Evolutionary conservation across 1,284 basidiomycete species (phyloP).

Genomic region (Pseudomicrostroma phylloplanum): DNA sequence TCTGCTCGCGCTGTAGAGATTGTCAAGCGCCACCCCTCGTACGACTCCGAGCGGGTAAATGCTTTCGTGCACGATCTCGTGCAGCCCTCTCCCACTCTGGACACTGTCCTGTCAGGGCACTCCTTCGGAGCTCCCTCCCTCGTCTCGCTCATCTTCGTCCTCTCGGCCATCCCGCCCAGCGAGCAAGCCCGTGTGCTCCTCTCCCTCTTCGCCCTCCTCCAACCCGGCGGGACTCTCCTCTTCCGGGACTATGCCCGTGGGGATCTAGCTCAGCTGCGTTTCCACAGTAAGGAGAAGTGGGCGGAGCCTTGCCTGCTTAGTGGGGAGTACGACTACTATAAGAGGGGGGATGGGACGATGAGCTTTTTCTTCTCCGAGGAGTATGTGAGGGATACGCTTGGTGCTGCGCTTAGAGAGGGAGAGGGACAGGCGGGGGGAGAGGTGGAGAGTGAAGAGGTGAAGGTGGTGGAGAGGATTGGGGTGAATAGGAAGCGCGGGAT

Average conservation of each 20-base stretch:
- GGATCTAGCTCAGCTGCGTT: conserved; percentile 50
- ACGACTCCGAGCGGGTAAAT: conserved; percentile 33
- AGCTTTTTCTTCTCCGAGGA: conserved; percentile 49
- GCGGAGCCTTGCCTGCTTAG: conserved; percentile 47
- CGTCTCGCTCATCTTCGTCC: conserved; percentile 17
- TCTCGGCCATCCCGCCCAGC: conserved; percentile 39
- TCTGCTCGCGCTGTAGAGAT: conserved; percentile 42
- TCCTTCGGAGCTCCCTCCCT: conserved; percentile 15
- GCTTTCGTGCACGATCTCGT: conserved; percentile 51
- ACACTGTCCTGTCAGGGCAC: neutral
- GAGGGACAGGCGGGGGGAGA: conserved; percentile 2
- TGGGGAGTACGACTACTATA: conserved; percentile 37
- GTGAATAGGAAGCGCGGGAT: conserved; percentile 34
- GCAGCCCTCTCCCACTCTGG: neutral
- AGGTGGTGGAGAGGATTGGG: conserved; percentile 27
- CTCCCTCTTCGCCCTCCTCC: conserved; percentile 18
- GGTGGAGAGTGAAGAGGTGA: conserved; percentile 22
- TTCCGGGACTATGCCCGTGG: conserved; percentile 51
- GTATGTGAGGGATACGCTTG: conserved; percentile 25
- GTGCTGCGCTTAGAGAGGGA: too few relatives aligned
- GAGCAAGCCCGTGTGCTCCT: conserved; percentile 32
- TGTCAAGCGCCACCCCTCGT: conserved; percentile 36
- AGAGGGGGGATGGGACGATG: conserved; percentile 50
- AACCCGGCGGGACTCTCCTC: conserved; percentile 24
- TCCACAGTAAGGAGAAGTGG: conserved; percentile 45